phyloP scores from a whole-genome alignment of 495 filamentous ascomycete species.

The Venustampulla echinocandica region DNA sequence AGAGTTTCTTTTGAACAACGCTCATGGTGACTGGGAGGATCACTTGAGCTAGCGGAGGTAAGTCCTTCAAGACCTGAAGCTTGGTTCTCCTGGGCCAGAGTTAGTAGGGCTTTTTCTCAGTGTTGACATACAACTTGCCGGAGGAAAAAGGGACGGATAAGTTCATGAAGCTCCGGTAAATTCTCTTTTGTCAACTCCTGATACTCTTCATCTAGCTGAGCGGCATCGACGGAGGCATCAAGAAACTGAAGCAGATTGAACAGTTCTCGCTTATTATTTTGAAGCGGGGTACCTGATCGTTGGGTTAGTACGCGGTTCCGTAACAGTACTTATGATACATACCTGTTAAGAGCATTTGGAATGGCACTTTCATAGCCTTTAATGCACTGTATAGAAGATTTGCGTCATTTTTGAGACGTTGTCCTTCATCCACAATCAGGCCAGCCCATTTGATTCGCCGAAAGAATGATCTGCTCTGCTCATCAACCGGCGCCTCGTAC shows the following conservation, averaged over 20 bases:
- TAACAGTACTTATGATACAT: neutral
- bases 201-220: constrained; percentile 65
- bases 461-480: constrained; percentile 54
- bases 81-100: constrained; percentile 60
- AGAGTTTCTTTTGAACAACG: constrained; percentile 84
- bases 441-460: constrained; percentile 70
- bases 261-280: constrained; percentile 89
- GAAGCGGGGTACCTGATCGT: constrained; percentile 61
- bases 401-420: constrained; percentile 89
- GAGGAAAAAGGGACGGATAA: constrained; percentile 70
- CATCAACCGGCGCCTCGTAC: constrained; percentile 75
- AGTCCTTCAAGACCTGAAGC: constrained; percentile 73
- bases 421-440: constrained; percentile 90
- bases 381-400: constrained; percentile 72
- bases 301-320: constrained; percentile 12
- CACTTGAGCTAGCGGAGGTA: constrained; percentile 88
- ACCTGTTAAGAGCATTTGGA: constrained; percentile 75
- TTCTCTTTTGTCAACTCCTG: constrained; percentile 68
- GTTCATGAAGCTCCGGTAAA: constrained; percentile 65
- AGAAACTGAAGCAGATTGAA: constrained; percentile 95
- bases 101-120: constrained; percentile 3
- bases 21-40: constrained; percentile 93
- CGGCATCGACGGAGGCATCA: constrained; percentile 58
- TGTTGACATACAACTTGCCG: constrained; percentile 14
- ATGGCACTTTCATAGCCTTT: constrained; percentile 59